Evolutionary conservation across 2,329 filamentous ascomycete species (phyloP).

Genomic region (Shiraia bambusicola): DNA sequence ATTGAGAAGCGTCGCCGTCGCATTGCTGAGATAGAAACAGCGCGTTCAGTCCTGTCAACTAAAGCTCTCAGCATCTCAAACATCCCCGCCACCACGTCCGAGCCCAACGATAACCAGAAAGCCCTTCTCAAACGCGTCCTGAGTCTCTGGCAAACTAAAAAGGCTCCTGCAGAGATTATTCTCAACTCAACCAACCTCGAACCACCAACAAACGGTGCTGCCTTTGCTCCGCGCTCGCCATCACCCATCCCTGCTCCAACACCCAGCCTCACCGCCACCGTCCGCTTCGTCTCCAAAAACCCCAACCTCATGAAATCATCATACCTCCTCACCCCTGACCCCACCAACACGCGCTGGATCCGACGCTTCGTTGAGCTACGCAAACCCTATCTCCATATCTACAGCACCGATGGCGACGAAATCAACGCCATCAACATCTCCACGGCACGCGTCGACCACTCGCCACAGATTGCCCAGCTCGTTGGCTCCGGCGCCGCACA

Average conservation of each 20-base stretch:
- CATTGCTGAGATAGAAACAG: conserved; percentile 76
- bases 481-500: conserved; percentile 45
- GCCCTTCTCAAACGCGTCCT: conserved; percentile 57
- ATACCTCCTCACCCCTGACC: conserved; percentile 82
- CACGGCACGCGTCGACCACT: conserved; percentile 88
- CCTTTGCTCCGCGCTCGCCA: conserved; percentile 44
- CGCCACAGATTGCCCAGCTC: conserved; percentile 80
- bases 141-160: conserved; percentile 61
- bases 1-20: conserved; percentile 73
- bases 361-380: conserved; percentile 91
- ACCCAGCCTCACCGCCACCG: conserved; percentile 71
- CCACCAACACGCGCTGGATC: conserved; percentile 80
- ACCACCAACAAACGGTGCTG: conserved; percentile 65
- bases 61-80: conserved; percentile 40
- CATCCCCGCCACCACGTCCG: conserved; percentile 12
- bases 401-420: conserved; percentile 86
- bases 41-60: conserved; percentile 65
- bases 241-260: conserved; percentile 43
- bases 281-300: conserved; percentile 79
- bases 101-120: conserved; percentile 41
- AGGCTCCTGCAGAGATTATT: conserved; percentile 48
- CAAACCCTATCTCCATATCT: conserved; percentile 87
- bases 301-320: conserved; percentile 73
- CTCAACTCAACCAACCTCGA: conserved; percentile 58
- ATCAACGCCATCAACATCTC: conserved; percentile 84